Conservation (phyloP, 2,329 filamentous ascomycete genomes). For the Cladosporium sp. region DNA sequence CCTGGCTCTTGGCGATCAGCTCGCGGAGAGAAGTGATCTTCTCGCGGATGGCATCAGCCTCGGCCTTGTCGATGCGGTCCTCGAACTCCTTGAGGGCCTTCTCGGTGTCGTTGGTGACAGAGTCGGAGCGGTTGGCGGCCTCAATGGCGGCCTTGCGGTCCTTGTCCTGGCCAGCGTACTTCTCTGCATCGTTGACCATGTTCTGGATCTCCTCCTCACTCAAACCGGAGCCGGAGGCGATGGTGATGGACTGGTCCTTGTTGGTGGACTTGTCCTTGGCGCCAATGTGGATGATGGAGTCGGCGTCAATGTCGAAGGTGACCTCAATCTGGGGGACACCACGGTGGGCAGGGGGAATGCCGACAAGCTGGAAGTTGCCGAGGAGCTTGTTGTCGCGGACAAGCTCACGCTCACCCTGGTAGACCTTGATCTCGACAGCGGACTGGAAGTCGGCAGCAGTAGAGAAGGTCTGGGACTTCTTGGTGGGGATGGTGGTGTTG, state of each 20-base stretch:
- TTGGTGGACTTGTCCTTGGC: constrained; percentile 99
- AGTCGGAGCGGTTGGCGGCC: constrained; percentile 95
- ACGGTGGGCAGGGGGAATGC: constrained; percentile 92
- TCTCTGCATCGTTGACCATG: constrained; percentile 98
- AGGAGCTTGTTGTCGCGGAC: constrained; percentile 98
- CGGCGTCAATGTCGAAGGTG: constrained; percentile 97
- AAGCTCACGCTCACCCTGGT: constrained; percentile 99
- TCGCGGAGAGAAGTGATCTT: constrained; percentile 85
- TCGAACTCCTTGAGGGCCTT: constrained; percentile 96
- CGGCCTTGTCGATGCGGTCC: constrained; percentile 93
- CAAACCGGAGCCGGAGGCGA: constrained; percentile 94
- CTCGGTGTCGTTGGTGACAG: constrained; percentile 94
- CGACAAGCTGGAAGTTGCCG: constrained; percentile 98
- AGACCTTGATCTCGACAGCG: constrained; percentile 99
- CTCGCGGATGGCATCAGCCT: constrained; percentile 89
- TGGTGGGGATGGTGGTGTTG: constrained; percentile 98
- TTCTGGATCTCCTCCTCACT: constrained; percentile 91
- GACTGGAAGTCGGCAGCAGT: constrained; percentile 98
- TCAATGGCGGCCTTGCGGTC: constrained; percentile 95
- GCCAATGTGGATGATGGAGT: constrained; percentile 96
- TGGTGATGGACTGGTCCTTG: constrained; percentile 99
- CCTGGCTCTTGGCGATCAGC: constrained; percentile 90
- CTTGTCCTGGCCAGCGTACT: constrained; percentile 92
- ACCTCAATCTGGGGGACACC: constrained; percentile 97
- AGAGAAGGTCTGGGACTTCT: constrained; percentile 98